These are phyloP conservation scores for Dioscorea cayenensis DNA, from an alignment of 116 monocot species.

Conservation along the genomic window DNA sequence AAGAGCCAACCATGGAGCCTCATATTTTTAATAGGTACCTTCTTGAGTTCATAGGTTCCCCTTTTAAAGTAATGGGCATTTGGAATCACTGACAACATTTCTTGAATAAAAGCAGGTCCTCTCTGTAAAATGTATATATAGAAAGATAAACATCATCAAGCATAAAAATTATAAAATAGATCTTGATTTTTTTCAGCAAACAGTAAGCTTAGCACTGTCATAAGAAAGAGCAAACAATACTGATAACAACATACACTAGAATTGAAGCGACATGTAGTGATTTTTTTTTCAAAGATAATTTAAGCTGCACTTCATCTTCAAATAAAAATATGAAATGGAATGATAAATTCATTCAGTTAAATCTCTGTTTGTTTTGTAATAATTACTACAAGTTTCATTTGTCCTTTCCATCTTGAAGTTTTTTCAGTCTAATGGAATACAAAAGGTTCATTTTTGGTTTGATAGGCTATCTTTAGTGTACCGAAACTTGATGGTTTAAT, in stretches of 20 bases:
- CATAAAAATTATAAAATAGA: neutral
- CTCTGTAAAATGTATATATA: conserved; percentile 36
- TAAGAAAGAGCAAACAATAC: neutral
- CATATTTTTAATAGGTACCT: conserved; percentile 28
- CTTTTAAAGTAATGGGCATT: conserved; percentile 83
- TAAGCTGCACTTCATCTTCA: too few relatives aligned
- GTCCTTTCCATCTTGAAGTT: too few relatives aligned
- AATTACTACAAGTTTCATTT: too few relatives aligned
- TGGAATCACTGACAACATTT: conserved; percentile 57
- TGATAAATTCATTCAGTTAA: too few relatives aligned
- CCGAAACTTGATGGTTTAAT: too few relatives aligned
- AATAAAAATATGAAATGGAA: too few relatives aligned
- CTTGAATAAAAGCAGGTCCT: conserved; percentile 75
- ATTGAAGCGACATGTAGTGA: conserved; percentile 92
- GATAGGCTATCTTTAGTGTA: too few relatives aligned
- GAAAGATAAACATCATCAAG: neutral
- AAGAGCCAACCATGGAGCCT: neutral
- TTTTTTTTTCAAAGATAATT: too few relatives aligned
- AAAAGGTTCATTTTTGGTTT: too few relatives aligned
- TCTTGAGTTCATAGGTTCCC: conserved; percentile 93
- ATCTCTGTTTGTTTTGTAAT: too few relatives aligned
- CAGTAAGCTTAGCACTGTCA: neutral
- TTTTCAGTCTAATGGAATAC: too few relatives aligned
- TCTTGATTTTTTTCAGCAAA: neutral
- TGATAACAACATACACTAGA: conserved; percentile 45